phyloP scores from a whole-genome alignment of 164 flowering plant genomes.

The Aristolochia californica region DNA sequence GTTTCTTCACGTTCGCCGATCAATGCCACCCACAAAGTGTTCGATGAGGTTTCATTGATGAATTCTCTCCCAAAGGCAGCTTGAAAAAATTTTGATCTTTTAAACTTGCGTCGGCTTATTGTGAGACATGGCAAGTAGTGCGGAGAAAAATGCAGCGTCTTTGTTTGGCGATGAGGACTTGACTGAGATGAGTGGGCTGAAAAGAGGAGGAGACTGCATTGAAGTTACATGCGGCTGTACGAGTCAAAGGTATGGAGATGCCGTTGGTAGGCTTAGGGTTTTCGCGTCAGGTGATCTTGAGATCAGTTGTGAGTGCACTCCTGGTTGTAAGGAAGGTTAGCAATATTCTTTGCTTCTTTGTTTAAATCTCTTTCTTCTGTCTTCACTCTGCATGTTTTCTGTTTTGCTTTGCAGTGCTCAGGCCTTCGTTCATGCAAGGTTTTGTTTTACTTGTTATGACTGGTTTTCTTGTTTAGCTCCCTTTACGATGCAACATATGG shows the following conservation, averaged over 20 bases:
- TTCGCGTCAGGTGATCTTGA: conserved; percentile 56
- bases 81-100: not conserved
- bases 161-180: conserved; percentile 67
- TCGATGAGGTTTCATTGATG: too few species aligned
- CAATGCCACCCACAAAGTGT: too few species aligned
- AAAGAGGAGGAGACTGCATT: conserved; percentile 39
- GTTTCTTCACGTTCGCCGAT: too few species aligned
- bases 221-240: conserved; percentile 89
- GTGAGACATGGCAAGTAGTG: conserved; percentile 27
- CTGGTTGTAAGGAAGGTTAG: conserved; percentile 56
- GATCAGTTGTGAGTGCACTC: conserved; percentile 78
- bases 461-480: not conserved
- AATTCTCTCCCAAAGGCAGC: too few species aligned
- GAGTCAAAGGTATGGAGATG: conserved; percentile 75
- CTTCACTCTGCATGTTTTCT: not conserved
- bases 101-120: conserved; percentile 1
- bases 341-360: conserved; percentile 2
- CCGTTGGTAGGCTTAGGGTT: conserved; percentile 86
- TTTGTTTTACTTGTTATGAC: not conserved
- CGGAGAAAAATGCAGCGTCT: conserved; percentile 26
- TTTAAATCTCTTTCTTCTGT: not conserved
- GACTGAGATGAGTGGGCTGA: conserved; percentile 62
- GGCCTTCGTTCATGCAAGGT: not conserved
- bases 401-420: not conserved
- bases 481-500: not conserved